Evolutionary conservation across 148 eudicot species (phyloP).

Genomic region (Fagopyrum homotropicum): DNA sequence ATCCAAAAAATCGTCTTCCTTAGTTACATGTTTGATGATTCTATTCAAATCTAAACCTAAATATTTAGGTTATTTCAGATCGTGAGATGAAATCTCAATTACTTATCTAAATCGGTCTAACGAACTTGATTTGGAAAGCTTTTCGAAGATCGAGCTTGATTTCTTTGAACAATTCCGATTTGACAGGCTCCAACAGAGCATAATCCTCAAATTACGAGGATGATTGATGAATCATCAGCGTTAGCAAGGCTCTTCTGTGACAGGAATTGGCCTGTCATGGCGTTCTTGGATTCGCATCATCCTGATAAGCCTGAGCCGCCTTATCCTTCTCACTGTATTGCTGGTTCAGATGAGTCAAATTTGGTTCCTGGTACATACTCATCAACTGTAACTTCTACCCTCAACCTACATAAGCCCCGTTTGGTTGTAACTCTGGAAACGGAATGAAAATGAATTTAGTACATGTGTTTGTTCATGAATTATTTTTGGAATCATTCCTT

Average conservation of each 20-base stretch:
- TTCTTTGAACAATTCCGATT: neutral
- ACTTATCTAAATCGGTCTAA: too few species aligned
- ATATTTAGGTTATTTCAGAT: too few species aligned
- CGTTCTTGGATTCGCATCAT: slow-evolving; percentile 32
- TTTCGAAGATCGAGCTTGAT: too few species aligned
- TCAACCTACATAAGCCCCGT: neutral
- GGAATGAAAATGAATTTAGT: too few species aligned
- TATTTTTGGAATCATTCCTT: too few species aligned
- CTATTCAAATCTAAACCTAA: neutral
- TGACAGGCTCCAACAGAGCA: slow-evolving; percentile 33
- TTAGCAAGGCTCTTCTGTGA: slow-evolving; percentile 31
- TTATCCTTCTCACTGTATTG: slow-evolving; percentile 36
- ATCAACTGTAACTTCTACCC: neutral
- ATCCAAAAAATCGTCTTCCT: neutral
- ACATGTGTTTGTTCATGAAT: too few species aligned
- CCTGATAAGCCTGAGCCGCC: slow-evolving; percentile 33
- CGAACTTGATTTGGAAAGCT: too few species aligned
- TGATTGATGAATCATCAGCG: slow-evolving; percentile 31
- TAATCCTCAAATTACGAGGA: slow-evolving; percentile 26
- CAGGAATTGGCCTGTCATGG: slow-evolving; percentile 34
- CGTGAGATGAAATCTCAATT: too few species aligned
- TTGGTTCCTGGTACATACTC: slow-evolving; percentile 30
- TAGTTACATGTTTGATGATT: neutral
- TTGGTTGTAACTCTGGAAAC: neutral
- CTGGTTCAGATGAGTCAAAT: slow-evolving; percentile 34